phyloP scores from a whole-genome alignment of 345 rosid genomes.

The Firmiana major region DNA sequence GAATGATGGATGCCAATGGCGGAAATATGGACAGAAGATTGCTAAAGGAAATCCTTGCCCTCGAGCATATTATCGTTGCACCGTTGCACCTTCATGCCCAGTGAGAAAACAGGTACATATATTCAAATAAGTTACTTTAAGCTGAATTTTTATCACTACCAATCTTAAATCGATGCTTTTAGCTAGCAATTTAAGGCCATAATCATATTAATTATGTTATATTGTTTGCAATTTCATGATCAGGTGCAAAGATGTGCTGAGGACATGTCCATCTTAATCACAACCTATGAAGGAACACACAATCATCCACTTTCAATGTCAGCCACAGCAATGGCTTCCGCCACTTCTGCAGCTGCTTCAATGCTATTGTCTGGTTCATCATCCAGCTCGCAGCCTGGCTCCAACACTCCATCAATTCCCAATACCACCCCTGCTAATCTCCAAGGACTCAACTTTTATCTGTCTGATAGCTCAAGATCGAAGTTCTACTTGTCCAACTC shows the following conservation, averaged over 20 bases:
- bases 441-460: slow-evolving; percentile 52
- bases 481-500: slow-evolving; percentile 46
- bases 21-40: slow-evolving; percentile 94
- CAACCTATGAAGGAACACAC: slow-evolving; percentile 94
- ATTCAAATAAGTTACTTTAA: background rate
- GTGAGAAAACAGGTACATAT: slow-evolving; percentile 78
- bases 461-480: slow-evolving; percentile 39
- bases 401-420: slow-evolving; percentile 7
- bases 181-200: background rate
- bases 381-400: slow-evolving; percentile 30
- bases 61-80: slow-evolving; percentile 93
- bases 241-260: slow-evolving; percentile 89
- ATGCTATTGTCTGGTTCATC: slow-evolving; percentile 72
- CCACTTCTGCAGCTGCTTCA: slow-evolving; percentile 89
- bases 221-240: slow-evolving; percentile 21
- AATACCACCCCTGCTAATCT: slow-evolving; percentile 30
- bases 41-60: slow-evolving; percentile 97
- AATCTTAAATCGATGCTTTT: background rate
- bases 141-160: background rate
- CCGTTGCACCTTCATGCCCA: slow-evolving; percentile 75
- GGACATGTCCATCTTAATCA: slow-evolving; percentile 77
- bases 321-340: slow-evolving; percentile 96
- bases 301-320: slow-evolving; percentile 85
- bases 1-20: slow-evolving; percentile 98
- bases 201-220: background rate